Conservation (phyloP, 2,329 filamentous ascomycete species). For the Hypoxylon sp. region DNA sequence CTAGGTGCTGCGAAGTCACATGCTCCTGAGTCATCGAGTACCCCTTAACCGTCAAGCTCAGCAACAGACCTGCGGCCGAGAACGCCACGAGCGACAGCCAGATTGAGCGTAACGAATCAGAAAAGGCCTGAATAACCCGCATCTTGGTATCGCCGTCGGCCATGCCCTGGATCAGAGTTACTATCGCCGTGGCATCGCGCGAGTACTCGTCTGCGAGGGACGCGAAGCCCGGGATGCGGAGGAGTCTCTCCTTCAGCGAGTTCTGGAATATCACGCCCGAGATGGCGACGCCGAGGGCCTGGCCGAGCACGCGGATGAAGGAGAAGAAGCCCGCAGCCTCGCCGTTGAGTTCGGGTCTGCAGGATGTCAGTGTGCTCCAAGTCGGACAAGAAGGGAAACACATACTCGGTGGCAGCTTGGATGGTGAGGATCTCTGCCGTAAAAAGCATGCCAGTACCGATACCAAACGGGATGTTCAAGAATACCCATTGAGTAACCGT, state of each 20-base stretch:
- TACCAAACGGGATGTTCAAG: conserved; percentile 65
- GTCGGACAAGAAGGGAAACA: not conserved
- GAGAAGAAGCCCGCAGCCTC: conserved; percentile 68
- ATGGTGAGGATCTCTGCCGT: conserved; percentile 69
- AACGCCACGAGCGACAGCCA: conserved; percentile 19
- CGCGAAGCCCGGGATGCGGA: conserved; percentile 56
- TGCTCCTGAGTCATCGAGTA: conserved; percentile 47
- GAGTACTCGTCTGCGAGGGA: conserved; percentile 53
- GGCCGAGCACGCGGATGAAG: conserved; percentile 71
- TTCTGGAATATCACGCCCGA: conserved; percentile 77
- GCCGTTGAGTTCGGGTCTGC: conserved; percentile 11
- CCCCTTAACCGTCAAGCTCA: conserved; percentile 43
- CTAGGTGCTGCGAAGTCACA: conserved; percentile 41
- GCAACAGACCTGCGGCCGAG: conserved; percentile 37
- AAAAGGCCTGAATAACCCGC: conserved; percentile 16
- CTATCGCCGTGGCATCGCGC: conserved; percentile 57
- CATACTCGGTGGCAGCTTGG: conserved; percentile 62
- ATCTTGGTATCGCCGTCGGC: conserved; percentile 47
- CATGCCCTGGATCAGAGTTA: conserved; percentile 7
- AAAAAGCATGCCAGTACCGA: conserved; percentile 71
- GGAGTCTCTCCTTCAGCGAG: conserved; percentile 60
- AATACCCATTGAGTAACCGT: conserved; percentile 64
- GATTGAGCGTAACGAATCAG: conserved; percentile 12
- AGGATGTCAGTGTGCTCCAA: not conserved
- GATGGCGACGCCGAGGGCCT: conserved; percentile 70